Percentiles rank a stretch among this genome's conserved stretches.
Evolutionary conservation across 495 filamentous ascomycete genomes (phyloP).

Genomic region (Cercophora scortea): DNA sequence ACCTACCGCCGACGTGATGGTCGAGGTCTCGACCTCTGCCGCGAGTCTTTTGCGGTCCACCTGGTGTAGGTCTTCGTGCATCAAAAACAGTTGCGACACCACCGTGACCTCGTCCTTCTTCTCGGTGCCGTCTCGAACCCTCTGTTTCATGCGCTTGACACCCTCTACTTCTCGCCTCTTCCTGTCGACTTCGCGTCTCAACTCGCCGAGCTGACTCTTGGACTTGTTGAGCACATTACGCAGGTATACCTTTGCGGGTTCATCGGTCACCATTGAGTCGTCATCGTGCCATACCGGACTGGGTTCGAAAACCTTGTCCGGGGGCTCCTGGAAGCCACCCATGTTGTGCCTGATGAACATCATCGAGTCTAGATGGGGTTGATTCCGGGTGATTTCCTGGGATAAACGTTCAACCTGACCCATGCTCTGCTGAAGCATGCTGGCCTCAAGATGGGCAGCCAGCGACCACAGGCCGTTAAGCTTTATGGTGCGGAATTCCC

Average conservation of each 20-base stretch:
- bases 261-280: slow-evolving; percentile 71
- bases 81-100: slow-evolving; percentile 63
- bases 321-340: slow-evolving; percentile 69
- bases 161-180: slow-evolving; percentile 76
- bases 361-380: slow-evolving; percentile 81
- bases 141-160: slow-evolving; percentile 61
- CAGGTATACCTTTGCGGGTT: slow-evolving; percentile 78
- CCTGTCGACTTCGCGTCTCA: slow-evolving; percentile 74
- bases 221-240: slow-evolving; percentile 88
- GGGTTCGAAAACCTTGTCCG: slow-evolving; percentile 80
- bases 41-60: slow-evolving; percentile 79
- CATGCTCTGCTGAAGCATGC: slow-evolving; percentile 60
- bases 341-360: slow-evolving; percentile 97
- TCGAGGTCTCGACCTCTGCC: slow-evolving; percentile 84
- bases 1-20: slow-evolving; percentile 77
- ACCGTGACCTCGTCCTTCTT: slow-evolving; percentile 76
- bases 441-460: slow-evolving; percentile 69
- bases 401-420: slow-evolving; percentile 62
- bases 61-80: slow-evolving; percentile 80
- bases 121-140: slow-evolving; percentile 71
- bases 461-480: slow-evolving; percentile 80
- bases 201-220: slow-evolving; percentile 68
- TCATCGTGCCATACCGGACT: slow-evolving; percentile 98
- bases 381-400: slow-evolving; percentile 80
- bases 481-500: slow-evolving; percentile 74